These are phyloP conservation scores for Leccinum subtestaceum DNA, from an alignment of 768 basidiomycete genomes.

Conservation along the genomic window DNA sequence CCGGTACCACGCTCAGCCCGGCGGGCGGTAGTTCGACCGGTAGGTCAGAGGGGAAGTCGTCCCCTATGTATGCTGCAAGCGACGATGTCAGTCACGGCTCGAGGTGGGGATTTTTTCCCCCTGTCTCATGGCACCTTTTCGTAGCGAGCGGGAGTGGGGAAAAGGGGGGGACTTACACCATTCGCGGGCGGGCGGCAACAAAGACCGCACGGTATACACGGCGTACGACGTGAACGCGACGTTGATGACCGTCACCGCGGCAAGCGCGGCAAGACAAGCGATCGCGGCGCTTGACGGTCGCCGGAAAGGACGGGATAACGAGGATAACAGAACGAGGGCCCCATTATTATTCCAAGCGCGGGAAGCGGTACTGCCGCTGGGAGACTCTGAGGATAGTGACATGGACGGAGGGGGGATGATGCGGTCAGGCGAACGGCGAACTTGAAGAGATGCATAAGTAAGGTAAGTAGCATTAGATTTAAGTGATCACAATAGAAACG, in stretches of 20 bases:
- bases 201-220: slow-evolving; percentile 11
- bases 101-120: not conserved
- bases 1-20: slow-evolving; percentile 26
- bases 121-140: not conserved
- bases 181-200: slow-evolving; percentile 16
- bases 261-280: slow-evolving; percentile 20
- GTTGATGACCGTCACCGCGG: slow-evolving; percentile 23
- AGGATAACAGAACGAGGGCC: not conserved
- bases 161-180: slow-evolving; percentile 19
- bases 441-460: not conserved
- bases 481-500: not conserved
- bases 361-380: not conserved
- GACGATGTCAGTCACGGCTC: not conserved
- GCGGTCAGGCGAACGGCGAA: not conserved
- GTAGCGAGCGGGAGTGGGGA: no score
- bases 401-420: not conserved
- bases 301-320: not conserved
- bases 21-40: slow-evolving; percentile 30
- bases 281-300: not conserved
- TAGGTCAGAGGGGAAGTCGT: slow-evolving; percentile 32
- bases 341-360: not conserved
- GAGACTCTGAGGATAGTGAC: not conserved
- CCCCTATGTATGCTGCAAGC: slow-evolving; percentile 28
- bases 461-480: not conserved
- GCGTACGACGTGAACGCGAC: slow-evolving; percentile 19